These are phyloP conservation scores for Umbilicus rupestris DNA, from an alignment of 164 flowering plant species.

Conservation along the genomic window DNA sequence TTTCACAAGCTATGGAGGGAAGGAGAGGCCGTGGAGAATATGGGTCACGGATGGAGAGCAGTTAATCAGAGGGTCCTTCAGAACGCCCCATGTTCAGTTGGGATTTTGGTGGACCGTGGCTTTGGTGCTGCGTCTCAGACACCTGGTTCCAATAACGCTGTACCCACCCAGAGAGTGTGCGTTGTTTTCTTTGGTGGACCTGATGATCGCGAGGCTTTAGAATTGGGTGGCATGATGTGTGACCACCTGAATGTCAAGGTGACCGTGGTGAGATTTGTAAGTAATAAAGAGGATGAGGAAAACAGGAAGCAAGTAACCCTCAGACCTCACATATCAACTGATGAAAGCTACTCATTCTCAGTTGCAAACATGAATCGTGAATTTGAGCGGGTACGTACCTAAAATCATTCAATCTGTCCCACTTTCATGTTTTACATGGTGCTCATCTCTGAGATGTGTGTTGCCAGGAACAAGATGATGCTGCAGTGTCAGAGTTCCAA, in stretches of 20 bases:
- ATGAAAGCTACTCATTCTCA: conserved; percentile 35
- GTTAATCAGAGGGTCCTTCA: conserved; percentile 50
- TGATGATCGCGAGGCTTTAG: conserved; percentile 61
- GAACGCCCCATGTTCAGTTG: conserved; percentile 58
- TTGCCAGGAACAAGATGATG: conserved; percentile 42
- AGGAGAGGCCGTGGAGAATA: conserved; percentile 21
- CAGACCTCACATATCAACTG: conserved; percentile 18
- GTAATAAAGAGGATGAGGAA: conserved; percentile 10
- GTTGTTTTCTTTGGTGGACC: conserved; percentile 70
- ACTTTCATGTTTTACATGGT: background rate
- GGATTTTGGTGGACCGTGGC: conserved; percentile 60
- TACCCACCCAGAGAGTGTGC: conserved; percentile 23
- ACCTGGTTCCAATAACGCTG: conserved; percentile 10
- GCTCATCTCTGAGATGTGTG: background rate
- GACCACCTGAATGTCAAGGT: conserved; percentile 49
- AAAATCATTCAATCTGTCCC: background rate
- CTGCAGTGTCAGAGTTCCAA: conserved; percentile 27
- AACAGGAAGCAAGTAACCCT: conserved; percentile 6
- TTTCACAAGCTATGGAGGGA: conserved; percentile 48
- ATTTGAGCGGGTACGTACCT: conserved; percentile 25
- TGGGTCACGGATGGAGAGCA: conserved; percentile 47
- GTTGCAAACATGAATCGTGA: conserved; percentile 30
- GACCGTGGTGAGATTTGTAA: conserved; percentile 34
- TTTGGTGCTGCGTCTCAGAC: conserved; percentile 16
- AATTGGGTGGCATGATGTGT: conserved; percentile 50